Base-by-base conservation (phyloP, 78 protist genomes). In the Planoprotostelium fungivorum region DNA sequence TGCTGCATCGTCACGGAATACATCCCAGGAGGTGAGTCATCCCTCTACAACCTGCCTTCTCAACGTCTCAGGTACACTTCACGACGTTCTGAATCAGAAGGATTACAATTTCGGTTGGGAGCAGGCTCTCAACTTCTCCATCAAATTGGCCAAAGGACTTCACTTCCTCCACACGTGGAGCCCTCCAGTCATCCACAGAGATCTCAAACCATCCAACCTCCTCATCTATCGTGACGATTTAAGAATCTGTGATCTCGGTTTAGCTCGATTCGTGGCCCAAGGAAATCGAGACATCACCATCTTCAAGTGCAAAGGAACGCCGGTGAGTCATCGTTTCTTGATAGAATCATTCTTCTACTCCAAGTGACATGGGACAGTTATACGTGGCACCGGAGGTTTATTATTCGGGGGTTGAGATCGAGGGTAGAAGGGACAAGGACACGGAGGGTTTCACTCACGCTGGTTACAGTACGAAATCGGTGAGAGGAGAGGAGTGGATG, bases 101-200 rank as follows among this genome's bases (percentile, higher is more conserved):
- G 73, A 51, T 25, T 51, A 51, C 73, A 16, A 25, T 16, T 51
- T 51, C 16, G 73, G 73, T 51, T 51, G 73, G 73, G 73, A 51
- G 16, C 73, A 51, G 73, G 73, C 16, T 51, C 16, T 51, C 73
- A 5, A 51, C 16, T 51, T 51, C 16, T 5, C 73, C 73, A 25
- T 51, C 31, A 51, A 51, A 51, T 16, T 51, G 73, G 95, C 93
- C 0, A 89, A 90, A 34, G 95, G 95, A 36, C 86, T 93, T 1
- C 91, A 93, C 1, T 90, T 90, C 16, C 88, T 93, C 28, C 95
- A 93, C 83, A 90, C 90, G 0, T 89, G 86, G 37, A 89, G 88
- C 35, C 90, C 63, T 28, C 95, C 95, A 1, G 89, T 93, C 86
- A 90, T 90, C 29, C 95, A 93, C 85, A 31, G 95, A 25, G 95